Base-by-base conservation (phyloP, 192 early-diverging fungal species). In the Jimgerdemannia lactiflua region DNA sequence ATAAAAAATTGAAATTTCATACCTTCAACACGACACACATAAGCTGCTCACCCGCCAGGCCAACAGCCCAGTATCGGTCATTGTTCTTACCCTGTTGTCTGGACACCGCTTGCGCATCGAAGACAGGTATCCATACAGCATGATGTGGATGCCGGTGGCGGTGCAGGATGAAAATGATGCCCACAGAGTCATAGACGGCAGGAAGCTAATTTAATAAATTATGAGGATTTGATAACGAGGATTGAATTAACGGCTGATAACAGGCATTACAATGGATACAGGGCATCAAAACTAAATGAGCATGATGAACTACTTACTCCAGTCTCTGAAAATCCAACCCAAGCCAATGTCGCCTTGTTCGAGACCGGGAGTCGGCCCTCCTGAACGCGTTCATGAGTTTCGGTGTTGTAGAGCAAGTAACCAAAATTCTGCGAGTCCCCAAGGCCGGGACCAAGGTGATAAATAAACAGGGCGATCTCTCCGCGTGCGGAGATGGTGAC, bases 11-110 rank as follows among this genome's bases (percentile, higher is more conserved):
- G 9, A 3, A 41, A 18, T 19, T 9, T 64, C 65, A 66, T 86
- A 91, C 93, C 78, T 89, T 91, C 79, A 90, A 92, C 7, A 90
- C 86, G 49, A 93, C 81, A 76, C 90, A 94, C 70, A 94, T 89
- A 69, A 97, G 82, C 71, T 90, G 79, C 43, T 82, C 80, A 43
- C 89, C 91, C 4, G 90, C 86, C 0, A 97, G 75, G 3, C 93
- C 96, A 64, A 98, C 89, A 3, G 96, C 92, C 97, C 97, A 98
- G 78, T 94, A 95, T 8, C 75, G 64, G 72, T 92, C 93, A 74
- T 87, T 80, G 68, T 78, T 82, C 29, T 29, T 29, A 29, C 29
- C 29, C 14, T 81, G 76, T 4, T 75, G 64, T 6, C 74, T 70
- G 29, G 66, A 71, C 10, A 86, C 84, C 17, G 78, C 75, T 29